These are phyloP conservation scores for Ilyonectria robusta DNA, from an alignment of 2,329 filamentous ascomycete genomes.

Conservation along the genomic window DNA sequence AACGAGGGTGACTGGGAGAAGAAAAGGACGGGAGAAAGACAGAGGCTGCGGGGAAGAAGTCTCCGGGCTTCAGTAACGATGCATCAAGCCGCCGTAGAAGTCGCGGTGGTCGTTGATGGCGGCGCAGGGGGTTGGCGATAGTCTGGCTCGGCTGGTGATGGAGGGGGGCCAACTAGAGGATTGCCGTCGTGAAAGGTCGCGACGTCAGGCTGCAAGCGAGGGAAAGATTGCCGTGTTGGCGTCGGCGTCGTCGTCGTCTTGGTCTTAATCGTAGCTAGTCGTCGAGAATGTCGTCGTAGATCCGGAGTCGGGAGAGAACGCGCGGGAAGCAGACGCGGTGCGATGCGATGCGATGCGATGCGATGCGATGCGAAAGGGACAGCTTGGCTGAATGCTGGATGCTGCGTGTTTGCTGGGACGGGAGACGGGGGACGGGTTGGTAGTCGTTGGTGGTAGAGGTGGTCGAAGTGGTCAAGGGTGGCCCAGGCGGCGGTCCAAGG, in stretches of 20 bases:
- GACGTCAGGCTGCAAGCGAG: constrained; percentile 33
- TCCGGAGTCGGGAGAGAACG: constrained; percentile 21
- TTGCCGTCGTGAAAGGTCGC: constrained; percentile 29
- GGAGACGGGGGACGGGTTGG: constrained; percentile 39
- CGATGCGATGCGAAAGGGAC: constrained; percentile 46
- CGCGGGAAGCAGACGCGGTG: constrained; percentile 31
- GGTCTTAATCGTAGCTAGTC: constrained; percentile 24
- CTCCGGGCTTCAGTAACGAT: constrained; percentile 36
- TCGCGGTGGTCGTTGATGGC: constrained; percentile 18
- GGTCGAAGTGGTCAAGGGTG: background rate
- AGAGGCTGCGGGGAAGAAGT: background rate
- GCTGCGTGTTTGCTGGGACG: constrained; percentile 32
- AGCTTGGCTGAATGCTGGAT: constrained; percentile 48
- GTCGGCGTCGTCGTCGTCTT: constrained; percentile 28
- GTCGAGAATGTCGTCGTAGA: constrained; percentile 24
- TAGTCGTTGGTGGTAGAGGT: constrained; percentile 27
- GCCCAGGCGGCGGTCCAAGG: background rate
- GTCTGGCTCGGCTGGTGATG: constrained; percentile 13
- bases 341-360: constrained; percentile 25
- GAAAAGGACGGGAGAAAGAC: constrained; percentile 23
- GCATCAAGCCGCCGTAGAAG: constrained; percentile 38
- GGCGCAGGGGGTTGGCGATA: constrained; percentile 13
- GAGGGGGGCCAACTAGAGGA: constrained; percentile 8
- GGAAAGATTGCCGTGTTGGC: constrained; percentile 34
- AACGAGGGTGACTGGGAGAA: constrained; percentile 32